Base-by-base conservation (phyloP, 169 alveolate genomes). In the Plasmodium cynomolgi region DNA sequence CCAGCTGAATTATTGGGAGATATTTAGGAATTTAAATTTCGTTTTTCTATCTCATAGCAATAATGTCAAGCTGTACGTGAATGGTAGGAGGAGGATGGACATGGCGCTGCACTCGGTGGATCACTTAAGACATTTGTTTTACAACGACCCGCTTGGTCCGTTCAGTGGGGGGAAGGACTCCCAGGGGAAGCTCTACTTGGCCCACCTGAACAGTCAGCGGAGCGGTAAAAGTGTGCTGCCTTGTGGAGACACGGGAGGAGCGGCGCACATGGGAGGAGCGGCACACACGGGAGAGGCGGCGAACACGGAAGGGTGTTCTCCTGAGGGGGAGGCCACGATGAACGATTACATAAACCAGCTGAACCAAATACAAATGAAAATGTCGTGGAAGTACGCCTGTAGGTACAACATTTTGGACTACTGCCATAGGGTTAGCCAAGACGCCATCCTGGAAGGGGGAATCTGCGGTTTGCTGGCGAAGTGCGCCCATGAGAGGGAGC, bases 61-160 rank as follows among this genome's bases (percentile, higher is more conserved):
- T 56, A 91, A 91, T 91, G 74, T 91, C 13, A 68, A 81, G 17
- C 23, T 91, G 47, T 91, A 91, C n/a, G 83, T 91, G 74, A 91
- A 91, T 91, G 58, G 83, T 41, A 81, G 71, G 34, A 74, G 75
- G 29, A 11, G 74, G n/a, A 5, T 29, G 26, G 83, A 80, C 74
- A 88, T 88, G 4, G 44, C 83, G 31, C 82, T 56, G 23, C 39
- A 62, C 20, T 39, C 81, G 44, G 17, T 88, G 47, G 71, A 17
- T 26, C 39, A 79, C 50, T 88, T 56, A 5, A 20, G 56, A n/a
- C 29, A 74, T 74, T 73, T 84, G 29, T 84, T 84, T 74, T 74
- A 11, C 37, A 26, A 84, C 33, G 20, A 39, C n/a, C 34, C 93
- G n/a, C 56, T 73, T 1, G 31, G 37, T 50, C n/a, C 79, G 31